Percentiles rank a stretch among this genome's conserved stretches.
phyloP scores from a whole-genome alignment of 345 rosid genomes.

The Euphorbia peplus region DNA sequence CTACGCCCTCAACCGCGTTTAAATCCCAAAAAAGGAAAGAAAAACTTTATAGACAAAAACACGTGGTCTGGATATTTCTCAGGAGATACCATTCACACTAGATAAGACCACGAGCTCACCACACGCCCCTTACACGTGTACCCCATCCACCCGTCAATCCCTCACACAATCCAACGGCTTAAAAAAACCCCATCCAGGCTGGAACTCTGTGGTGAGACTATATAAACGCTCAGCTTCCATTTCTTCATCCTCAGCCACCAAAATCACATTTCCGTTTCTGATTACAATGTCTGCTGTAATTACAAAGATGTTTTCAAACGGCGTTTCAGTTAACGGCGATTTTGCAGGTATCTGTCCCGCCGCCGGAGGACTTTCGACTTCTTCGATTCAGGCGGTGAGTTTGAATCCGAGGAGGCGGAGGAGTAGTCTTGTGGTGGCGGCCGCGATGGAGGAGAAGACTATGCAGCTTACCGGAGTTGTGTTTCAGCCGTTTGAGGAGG shows the following conservation, averaged over 20 bases:
- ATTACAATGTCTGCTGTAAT: neutral
- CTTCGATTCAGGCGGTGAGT: conserved; percentile 14
- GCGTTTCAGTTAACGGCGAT: conserved; percentile 23
- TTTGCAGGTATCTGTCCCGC: conserved; percentile 20
- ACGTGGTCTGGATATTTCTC: neutral
- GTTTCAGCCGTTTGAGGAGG: conserved; percentile 75
- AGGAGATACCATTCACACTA: conserved; percentile 16
- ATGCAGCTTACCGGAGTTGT: conserved; percentile 53
- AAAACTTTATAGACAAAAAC: too few relatives aligned
- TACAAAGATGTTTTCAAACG: conserved; percentile 15
- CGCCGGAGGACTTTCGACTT: conserved; percentile 3
- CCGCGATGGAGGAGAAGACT: conserved; percentile 28
- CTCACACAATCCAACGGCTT: conserved; percentile 39
- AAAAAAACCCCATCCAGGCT: conserved; percentile 20
- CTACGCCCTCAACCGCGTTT: neutral
- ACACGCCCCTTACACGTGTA: conserved; percentile 59
- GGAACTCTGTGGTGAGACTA: conserved; percentile 25
- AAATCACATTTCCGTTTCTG: conserved; percentile 8
- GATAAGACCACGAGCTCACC: conserved; percentile 52
- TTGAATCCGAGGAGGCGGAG: conserved; percentile 13
- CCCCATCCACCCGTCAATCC: conserved; percentile 16
- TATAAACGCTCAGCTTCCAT: conserved; percentile 6
- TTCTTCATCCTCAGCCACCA: neutral
- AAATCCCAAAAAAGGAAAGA: neutral
- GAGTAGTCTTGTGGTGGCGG: conserved; percentile 21